These are phyloP conservation scores for Lagenidium giganteum DNA, from an alignment of 352 stramenopile genomes.

Conservation along the genomic window DNA sequence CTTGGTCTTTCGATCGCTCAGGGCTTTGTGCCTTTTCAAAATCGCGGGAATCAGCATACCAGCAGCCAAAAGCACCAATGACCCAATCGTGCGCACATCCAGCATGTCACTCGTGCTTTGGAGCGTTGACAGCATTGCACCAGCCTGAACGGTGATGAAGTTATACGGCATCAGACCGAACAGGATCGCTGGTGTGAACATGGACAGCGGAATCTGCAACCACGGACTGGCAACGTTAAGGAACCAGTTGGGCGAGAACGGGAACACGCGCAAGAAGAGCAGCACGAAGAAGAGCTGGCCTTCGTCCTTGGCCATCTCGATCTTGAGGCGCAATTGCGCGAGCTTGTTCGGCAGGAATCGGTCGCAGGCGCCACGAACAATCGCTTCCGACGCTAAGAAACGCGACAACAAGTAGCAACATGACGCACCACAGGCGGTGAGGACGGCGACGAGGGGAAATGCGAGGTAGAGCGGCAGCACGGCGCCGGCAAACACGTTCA, in stretches of 20 bases:
- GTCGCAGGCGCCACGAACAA: conserved; percentile 56
- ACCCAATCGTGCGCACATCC: conserved; percentile 47
- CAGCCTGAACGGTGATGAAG: conserved; percentile 75
- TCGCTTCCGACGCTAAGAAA: conserved; percentile 46
- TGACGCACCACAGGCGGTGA: conserved; percentile 68
- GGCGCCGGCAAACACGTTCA: conserved; percentile 74
- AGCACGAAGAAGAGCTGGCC: conserved; percentile 56
- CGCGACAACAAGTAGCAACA: conserved; percentile 73
- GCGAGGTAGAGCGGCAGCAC: conserved; percentile 55
- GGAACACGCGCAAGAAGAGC: conserved; percentile 76
- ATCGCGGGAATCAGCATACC: conserved; percentile 66
- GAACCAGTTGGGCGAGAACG: conserved; percentile 84
- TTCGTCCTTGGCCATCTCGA: conserved; percentile 39
- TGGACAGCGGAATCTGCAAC: conserved; percentile 56
- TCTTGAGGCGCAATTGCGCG: conserved; percentile 35
- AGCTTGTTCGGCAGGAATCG: conserved; percentile 58
- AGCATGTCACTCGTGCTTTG: conserved; percentile 59
- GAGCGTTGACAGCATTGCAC: conserved; percentile 71
- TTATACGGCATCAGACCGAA: conserved; percentile 80
- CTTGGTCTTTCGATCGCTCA: too few relatives aligned
- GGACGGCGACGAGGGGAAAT: conserved; percentile 55
- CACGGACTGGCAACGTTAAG: conserved; percentile 79
- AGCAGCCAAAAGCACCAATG: conserved; percentile 47
- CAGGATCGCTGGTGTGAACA: conserved; percentile 62
- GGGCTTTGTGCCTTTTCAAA: conserved; percentile 38